These are phyloP conservation scores for Ustilago xerochloae DNA, from an alignment of 1,284 basidiomycete species.

Conservation along the genomic window DNA sequence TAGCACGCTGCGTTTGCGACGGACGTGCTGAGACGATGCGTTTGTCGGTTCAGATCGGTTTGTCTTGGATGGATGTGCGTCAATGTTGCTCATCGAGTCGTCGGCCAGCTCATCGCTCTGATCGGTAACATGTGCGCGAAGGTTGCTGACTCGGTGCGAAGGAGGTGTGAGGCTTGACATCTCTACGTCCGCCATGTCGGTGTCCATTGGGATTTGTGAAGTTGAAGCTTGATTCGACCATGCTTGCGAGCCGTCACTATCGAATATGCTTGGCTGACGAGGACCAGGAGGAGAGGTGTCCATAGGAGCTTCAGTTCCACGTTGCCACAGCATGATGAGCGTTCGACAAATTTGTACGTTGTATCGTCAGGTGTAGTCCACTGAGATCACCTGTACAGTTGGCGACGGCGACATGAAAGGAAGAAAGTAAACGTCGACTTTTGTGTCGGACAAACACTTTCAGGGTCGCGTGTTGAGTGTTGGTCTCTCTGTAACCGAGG, in stretches of 20 bases:
- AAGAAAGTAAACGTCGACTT: constrained; percentile 1
- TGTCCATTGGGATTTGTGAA: constrained; percentile 13
- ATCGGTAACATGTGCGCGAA: constrained; percentile 1
- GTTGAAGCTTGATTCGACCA: constrained; percentile 16
- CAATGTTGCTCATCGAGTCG: constrained; percentile 29
- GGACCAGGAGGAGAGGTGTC: constrained; percentile 53
- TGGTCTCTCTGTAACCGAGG: constrained; percentile 19
- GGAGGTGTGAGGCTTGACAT: constrained; percentile 53
- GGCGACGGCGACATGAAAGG: background rate
- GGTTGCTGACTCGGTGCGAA: constrained; percentile 17
- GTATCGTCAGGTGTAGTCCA: background rate
- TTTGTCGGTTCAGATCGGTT: background rate
- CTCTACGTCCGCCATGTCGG: constrained; percentile 44
- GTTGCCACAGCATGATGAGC: constrained; percentile 35
- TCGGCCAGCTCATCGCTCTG: constrained; percentile 25
- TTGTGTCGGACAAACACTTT: constrained; percentile 3
- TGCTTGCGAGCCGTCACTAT: constrained; percentile 1
- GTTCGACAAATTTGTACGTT: background rate
- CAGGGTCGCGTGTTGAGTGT: constrained; percentile 33
- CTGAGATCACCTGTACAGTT: too few relatives aligned
- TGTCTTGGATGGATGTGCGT: constrained; percentile 5
- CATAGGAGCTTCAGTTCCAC: constrained; percentile 61
- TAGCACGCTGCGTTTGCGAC: constrained; percentile 39
- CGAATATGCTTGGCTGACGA: constrained; percentile 36
- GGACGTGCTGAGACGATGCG: constrained; percentile 13